phyloP scores from a whole-genome alignment of 108 stramenopile genomes.

The Phaeodactylum tricornutum region DNA sequence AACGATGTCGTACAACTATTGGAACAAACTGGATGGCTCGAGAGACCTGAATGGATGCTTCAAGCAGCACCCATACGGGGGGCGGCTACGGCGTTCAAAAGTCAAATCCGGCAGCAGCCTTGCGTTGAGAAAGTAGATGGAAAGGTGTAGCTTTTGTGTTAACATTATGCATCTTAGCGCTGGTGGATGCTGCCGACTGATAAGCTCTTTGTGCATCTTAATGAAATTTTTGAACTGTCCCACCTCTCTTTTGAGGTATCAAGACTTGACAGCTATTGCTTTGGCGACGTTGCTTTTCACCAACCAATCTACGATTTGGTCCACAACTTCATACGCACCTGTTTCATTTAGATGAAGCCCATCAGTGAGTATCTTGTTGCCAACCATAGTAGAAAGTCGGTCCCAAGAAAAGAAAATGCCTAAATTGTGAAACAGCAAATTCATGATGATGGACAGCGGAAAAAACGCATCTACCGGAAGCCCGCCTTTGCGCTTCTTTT shows the following conservation, averaged over 20 bases:
- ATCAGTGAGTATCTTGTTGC: conserved; percentile 3
- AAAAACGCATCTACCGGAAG: background rate
- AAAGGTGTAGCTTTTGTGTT: no score
- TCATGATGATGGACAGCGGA: background rate
- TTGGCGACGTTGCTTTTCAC: conserved; percentile 7
- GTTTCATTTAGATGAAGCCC: conserved; percentile 5
- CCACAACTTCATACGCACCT: conserved; percentile 3
- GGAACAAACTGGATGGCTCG: conserved; percentile 25
- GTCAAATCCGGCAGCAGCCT: no score
- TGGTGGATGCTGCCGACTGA: no score
- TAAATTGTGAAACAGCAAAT: background rate
- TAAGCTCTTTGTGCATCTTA: no score
- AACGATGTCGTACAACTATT: conserved; percentile 23
- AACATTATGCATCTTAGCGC: no score
- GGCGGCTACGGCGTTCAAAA: conserved; percentile 35
- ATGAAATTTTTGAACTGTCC: no score
- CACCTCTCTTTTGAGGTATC: no score
- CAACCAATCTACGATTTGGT: conserved; percentile 8
- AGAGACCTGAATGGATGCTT: conserved; percentile 38
- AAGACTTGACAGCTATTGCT: conserved; percentile 12
- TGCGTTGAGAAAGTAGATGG: no score
- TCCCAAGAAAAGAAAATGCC: conserved; percentile 4
- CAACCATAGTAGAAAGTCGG: background rate
- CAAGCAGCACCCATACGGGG: conserved; percentile 47
- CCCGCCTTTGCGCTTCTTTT: conserved; percentile 1